Percentiles rank a stretch among this genome's conserved stretches.
Conservation (phyloP, 1,139 yeast genomes). For the Saccharomycopsis hybrid region DNA sequence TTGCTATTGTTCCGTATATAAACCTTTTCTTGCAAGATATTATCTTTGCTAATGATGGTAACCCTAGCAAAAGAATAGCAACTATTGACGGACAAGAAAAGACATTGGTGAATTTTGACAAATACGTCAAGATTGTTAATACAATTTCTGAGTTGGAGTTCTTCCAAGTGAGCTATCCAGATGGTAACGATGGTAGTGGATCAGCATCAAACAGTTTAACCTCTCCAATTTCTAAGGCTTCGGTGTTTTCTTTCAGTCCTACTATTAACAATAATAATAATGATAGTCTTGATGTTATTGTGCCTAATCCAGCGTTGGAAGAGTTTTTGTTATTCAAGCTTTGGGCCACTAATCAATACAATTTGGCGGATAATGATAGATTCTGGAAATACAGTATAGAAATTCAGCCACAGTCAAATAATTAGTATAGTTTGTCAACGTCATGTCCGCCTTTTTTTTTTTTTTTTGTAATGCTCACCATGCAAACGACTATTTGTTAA, state of each 20-base stretch:
- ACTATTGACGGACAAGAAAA: constrained; percentile 36
- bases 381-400: constrained; percentile 66
- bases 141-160: constrained; percentile 74
- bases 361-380: constrained; percentile 55
- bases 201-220: constrained; percentile 1
- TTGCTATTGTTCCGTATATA: constrained; percentile 81
- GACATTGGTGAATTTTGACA: constrained; percentile 67
- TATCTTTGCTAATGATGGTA: constrained; percentile 85
- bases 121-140: constrained; percentile 67
- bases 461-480: no score
- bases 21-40: constrained; percentile 81
- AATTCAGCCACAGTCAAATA: constrained; percentile 42
- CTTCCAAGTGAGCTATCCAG: constrained; percentile 60
- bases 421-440: background rate
- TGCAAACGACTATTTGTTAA: no score
- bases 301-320: constrained; percentile 45
- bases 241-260: constrained; percentile 27
- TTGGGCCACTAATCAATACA: constrained; percentile 61
- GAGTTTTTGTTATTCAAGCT: constrained; percentile 62
- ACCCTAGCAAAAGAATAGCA: constrained; percentile 50
- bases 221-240: constrained; percentile 12
- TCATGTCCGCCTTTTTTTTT: no score
- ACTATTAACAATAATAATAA: constrained; percentile 22
- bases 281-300: constrained; percentile 27
- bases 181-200: constrained; percentile 14